Conservation (phyloP, 2,329 filamentous ascomycete genomes). For the Claviceps pusilla region DNA sequence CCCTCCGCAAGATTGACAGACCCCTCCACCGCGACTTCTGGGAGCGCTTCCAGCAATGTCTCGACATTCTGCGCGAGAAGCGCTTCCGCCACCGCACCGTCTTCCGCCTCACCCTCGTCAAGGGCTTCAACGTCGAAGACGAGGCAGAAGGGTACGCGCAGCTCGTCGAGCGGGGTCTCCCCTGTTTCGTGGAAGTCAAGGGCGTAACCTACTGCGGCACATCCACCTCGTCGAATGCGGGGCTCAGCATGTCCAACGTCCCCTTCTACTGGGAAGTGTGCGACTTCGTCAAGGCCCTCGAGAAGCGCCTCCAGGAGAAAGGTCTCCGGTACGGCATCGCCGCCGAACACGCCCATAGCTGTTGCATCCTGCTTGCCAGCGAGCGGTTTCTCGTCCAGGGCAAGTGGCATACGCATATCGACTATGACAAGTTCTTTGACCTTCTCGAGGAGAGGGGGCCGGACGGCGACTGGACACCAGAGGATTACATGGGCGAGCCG, state of each 20-base stretch:
- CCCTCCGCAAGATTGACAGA: constrained; percentile 73
- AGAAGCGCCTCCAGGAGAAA: constrained; percentile 50
- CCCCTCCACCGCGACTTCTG: constrained; percentile 93
- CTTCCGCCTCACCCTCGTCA: constrained; percentile 87
- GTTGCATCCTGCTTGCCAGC: constrained; percentile 77
- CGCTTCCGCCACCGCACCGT: constrained; percentile 81
- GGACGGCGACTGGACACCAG: constrained; percentile 60
- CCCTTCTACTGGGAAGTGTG: constrained; percentile 88
- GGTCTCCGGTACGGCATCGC: constrained; percentile 79
- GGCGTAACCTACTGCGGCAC: constrained; percentile 96
- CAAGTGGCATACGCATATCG: constrained; percentile 82
- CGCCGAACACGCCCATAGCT: constrained; percentile 88
- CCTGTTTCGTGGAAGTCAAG: constrained; percentile 90
- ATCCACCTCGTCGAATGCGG: constrained; percentile 65
- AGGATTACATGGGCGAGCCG: constrained; percentile 75
- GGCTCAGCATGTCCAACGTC: constrained; percentile 92
- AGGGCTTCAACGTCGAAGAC: constrained; percentile 94
- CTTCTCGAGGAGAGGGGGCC: constrained; percentile 54
- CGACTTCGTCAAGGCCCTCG: constrained; percentile 64
- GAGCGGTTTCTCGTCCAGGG: constrained; percentile 62
- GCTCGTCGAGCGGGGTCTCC: constrained; percentile 70
- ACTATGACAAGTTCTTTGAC: constrained; percentile 79
- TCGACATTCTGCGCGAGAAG: constrained; percentile 75
- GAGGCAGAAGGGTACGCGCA: constrained; percentile 82
- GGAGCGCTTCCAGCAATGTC: constrained; percentile 83